phyloP scores from a whole-genome alignment of 1,284 basidiomycete genomes.

The Golubevia pallescens region DNA sequence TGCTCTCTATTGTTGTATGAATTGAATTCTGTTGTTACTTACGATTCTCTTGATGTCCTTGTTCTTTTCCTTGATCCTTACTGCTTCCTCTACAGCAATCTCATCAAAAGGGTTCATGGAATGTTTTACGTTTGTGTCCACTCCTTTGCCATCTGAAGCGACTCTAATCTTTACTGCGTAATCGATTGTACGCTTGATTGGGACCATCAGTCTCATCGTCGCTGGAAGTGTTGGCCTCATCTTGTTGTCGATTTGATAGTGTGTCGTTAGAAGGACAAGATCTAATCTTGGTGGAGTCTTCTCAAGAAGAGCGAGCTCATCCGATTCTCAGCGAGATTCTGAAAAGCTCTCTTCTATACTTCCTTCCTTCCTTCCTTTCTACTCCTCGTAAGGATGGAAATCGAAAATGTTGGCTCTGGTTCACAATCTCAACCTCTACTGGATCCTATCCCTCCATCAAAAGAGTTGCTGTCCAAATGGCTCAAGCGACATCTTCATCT shows the following conservation, averaged over 20 bases:
- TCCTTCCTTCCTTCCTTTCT: too few relatives aligned
- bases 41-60: constrained; percentile 67
- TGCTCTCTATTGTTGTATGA: too few relatives aligned
- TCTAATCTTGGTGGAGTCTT: too few relatives aligned
- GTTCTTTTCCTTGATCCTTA: constrained; percentile 84
- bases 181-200: constrained; percentile 64
- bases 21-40: constrained; percentile 10
- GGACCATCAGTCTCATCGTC: constrained; percentile 19
- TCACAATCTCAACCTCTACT: too few relatives aligned
- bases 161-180: constrained; percentile 64
- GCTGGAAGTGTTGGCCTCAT: too few relatives aligned
- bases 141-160: constrained; percentile 59
- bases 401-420: too few relatives aligned
- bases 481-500: constrained; percentile 34
- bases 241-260: not conserved
- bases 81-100: constrained; percentile 91
- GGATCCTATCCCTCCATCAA: not conserved
- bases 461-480: constrained; percentile 21
- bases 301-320: too few relatives aligned
- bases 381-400: too few relatives aligned
- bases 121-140: constrained; percentile 63
- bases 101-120: constrained; percentile 68
- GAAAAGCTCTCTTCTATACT: too few relatives aligned
- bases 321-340: too few relatives aligned
- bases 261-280: not conserved